Percentiles rank a stretch among this genome's conserved stretches.
Conservation (phyloP, 78 protist species). For the Speleostelium caveatum region DNA sequence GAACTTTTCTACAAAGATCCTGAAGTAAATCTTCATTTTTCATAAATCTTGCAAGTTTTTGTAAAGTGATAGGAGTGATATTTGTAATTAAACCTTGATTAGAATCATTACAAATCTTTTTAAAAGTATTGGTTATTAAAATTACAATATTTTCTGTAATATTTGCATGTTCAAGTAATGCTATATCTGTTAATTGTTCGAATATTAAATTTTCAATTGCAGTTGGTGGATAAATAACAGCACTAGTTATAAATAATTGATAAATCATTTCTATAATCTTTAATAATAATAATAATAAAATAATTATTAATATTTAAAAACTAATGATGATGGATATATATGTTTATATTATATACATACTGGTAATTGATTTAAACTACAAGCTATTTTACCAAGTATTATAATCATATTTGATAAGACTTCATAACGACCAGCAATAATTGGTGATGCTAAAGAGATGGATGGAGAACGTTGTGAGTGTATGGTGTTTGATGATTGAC, state of each 20-base stretch:
- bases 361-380: slow-evolving; percentile 36
- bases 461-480: background rate
- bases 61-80: slow-evolving; percentile 41
- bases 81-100: slow-evolving; percentile 48
- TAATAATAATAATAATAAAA: background rate
- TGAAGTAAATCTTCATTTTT: slow-evolving; percentile 18
- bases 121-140: slow-evolving; percentile 46
- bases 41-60: slow-evolving; percentile 57
- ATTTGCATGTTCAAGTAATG: slow-evolving; percentile 27
- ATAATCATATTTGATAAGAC: slow-evolving; percentile 19
- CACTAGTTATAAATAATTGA: slow-evolving; percentile 15
- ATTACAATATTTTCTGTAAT: slow-evolving; percentile 32
- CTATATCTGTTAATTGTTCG: slow-evolving; percentile 69
- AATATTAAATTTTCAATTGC: slow-evolving; percentile 49
- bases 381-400: slow-evolving; percentile 33
- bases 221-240: slow-evolving; percentile 48
- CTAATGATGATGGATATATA: no score
- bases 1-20: slow-evolving; percentile 52
- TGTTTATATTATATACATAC: no score
- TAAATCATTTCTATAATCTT: slow-evolving; percentile 12
- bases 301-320: no score
- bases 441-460: background rate
- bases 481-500: background rate
- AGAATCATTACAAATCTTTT: slow-evolving; percentile 66
- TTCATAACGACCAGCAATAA: background rate